Base-by-base conservation (phyloP, 108 stramenopile species). In the Nannochloropsis gaditana region DNA sequence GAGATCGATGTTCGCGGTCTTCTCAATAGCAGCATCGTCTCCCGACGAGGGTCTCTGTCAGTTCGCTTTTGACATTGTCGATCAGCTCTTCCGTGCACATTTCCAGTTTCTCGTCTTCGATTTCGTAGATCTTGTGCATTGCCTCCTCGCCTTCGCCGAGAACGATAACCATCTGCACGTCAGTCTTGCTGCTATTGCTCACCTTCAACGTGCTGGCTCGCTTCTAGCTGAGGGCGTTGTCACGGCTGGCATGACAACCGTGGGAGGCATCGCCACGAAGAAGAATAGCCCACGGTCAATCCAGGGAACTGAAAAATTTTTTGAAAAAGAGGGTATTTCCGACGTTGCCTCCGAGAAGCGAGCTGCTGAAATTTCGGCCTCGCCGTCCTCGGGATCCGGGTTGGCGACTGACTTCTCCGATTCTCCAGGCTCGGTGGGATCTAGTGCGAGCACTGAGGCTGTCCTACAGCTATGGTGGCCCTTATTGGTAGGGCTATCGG, bases 401-500 rank as follows among this genome's bases (percentile, higher is more conserved):
- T 5, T 45, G 19, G 21, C 21, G 11, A 42, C 47, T 11, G 21
- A 42, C 21, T 42, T 42, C 42, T 9, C 31, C 9, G 41, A 42
- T 21, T n/a, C 59, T 79, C 44, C 42, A 1, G 80, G 44, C 9
- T 79, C 11, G 9, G 85, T 11, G 41, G 80, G 31, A 10, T 79
- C 15, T n/a, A 73, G 44, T 10, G 80, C 9, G 47, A 73, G 47
- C 50, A 43, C 87, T 11, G 73, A 45, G 44, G 82, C n/a, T 19
- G 17, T 3, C 79, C 45, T 95, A 21, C 94, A 95, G 86, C 88
- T 95, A 9, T 99, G 98, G 96, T 99, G 97, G 97, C 96, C 98
- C 9, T 93, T 99, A 45, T 89, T 99, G 84, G 91, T 97, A 17
- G 97, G 97, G 10, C 89, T 99, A 9, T 93, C 94, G 21, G 88